phyloP scores from a whole-genome alignment of 441 rosid genomes.

The Populus hybrid region DNA sequence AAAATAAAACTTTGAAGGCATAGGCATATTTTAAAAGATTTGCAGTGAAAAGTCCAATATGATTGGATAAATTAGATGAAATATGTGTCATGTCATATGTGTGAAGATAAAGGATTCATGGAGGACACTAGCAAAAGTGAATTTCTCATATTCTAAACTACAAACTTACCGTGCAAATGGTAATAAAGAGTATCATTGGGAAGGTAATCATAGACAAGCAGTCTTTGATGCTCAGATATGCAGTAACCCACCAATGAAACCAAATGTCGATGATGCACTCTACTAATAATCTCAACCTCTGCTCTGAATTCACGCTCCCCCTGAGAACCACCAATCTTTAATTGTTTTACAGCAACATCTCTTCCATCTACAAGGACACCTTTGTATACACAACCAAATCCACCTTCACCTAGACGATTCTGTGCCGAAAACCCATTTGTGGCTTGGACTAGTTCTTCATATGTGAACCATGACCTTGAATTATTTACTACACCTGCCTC shows the following conservation, averaged over 20 bases:
- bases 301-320: slow-evolving; percentile 95
- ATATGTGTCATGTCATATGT: background rate
- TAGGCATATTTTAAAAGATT: background rate
- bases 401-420: slow-evolving; percentile 92
- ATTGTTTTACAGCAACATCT: slow-evolving; percentile 89
- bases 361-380: slow-evolving; percentile 68
- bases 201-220: slow-evolving; percentile 89
- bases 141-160: background rate
- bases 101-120: background rate
- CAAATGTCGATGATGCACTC: slow-evolving; percentile 95
- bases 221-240: slow-evolving; percentile 66
- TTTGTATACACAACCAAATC: slow-evolving; percentile 95
- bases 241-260: slow-evolving; percentile 95
- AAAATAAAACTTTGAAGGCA: background rate
- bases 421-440: slow-evolving; percentile 63
- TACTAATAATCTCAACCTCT: slow-evolving; percentile 88
- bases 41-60: background rate
- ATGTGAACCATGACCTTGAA: slow-evolving; percentile 72
- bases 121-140: background rate
- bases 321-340: slow-evolving; percentile 80
- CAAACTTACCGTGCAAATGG: slow-evolving; percentile 79
- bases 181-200: slow-evolving; percentile 80
- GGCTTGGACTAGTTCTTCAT: slow-evolving; percentile 68
- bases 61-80: background rate
- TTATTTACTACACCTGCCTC: slow-evolving; percentile 55